A percentile compares a stretch with the other conserved stretches of the same genome.
phyloP scores from a whole-genome alignment of 169 alveolate genomes.

The Blepharisma undulans region DNA sequence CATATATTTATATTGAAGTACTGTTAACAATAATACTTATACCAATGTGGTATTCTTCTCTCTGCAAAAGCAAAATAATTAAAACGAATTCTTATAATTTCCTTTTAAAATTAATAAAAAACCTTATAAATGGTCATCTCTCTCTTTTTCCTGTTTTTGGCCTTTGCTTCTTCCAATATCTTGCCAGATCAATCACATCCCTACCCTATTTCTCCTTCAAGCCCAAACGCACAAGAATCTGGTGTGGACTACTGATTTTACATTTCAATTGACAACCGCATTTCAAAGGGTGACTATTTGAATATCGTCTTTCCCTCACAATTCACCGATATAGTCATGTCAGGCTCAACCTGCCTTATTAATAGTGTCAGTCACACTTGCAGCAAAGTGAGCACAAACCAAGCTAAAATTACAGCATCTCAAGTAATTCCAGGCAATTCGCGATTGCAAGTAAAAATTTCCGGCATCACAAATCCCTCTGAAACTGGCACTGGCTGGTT shows the following conservation, averaged over 20 bases:
- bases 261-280: background rate
- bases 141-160: background rate
- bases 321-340: background rate
- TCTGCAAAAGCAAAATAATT: too few relatives aligned
- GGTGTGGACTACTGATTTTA: slow-evolving; percentile 25
- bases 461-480: slow-evolving; percentile 7
- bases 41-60: background rate
- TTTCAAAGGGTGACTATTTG: background rate
- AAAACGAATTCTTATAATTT: background rate
- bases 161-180: background rate
- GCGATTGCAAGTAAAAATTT: background rate
- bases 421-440: background rate
- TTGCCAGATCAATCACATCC: background rate
- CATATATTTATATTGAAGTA: too few relatives aligned
- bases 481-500: slow-evolving; percentile 8
- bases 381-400: background rate
- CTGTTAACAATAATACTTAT: too few relatives aligned
- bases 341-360: background rate
- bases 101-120: background rate
- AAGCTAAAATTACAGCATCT: background rate
- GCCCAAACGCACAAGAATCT: background rate
- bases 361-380: background rate
- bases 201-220: background rate
- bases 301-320: background rate
- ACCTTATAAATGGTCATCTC: background rate